phyloP scores from a whole-genome alignment of 169 alveolate species.

The Plasmodium inui region DNA sequence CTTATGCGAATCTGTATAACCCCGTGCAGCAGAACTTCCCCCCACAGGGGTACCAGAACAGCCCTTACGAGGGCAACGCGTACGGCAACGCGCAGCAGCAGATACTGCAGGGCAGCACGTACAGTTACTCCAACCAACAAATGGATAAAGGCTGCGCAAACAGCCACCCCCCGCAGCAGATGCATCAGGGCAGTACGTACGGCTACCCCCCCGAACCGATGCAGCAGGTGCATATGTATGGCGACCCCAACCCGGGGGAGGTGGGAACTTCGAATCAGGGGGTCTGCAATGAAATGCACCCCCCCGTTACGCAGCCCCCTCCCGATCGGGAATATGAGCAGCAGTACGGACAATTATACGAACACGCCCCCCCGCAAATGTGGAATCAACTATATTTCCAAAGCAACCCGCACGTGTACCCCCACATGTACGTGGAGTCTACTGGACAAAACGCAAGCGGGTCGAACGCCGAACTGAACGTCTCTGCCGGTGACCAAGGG shows the following conservation, averaged over 20 bases:
- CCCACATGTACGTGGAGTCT: not conserved
- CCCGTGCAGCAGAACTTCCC: not conserved
- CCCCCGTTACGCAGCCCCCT: not conserved
- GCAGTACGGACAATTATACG: not conserved
- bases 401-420: not conserved
- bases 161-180: not conserved
- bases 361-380: constrained; percentile 3
- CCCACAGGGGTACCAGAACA: not conserved
- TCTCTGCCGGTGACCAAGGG: not conserved
- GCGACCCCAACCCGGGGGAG: not conserved
- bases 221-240: not conserved
- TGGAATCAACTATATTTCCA: not conserved
- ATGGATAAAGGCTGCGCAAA: not conserved
- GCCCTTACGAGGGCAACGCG: not conserved
- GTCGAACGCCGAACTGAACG: not conserved
- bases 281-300: not conserved
- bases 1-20: not conserved
- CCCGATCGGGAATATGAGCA: not conserved
- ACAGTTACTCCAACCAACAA: not conserved
- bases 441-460: not conserved
- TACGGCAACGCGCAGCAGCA: not conserved
- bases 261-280: not conserved
- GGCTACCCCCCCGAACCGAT: not conserved
- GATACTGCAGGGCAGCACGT: not conserved
- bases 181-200: not conserved